Conservation (phyloP, 176 grass and related monocot genomes). For the Avena eriantha region DNA sequence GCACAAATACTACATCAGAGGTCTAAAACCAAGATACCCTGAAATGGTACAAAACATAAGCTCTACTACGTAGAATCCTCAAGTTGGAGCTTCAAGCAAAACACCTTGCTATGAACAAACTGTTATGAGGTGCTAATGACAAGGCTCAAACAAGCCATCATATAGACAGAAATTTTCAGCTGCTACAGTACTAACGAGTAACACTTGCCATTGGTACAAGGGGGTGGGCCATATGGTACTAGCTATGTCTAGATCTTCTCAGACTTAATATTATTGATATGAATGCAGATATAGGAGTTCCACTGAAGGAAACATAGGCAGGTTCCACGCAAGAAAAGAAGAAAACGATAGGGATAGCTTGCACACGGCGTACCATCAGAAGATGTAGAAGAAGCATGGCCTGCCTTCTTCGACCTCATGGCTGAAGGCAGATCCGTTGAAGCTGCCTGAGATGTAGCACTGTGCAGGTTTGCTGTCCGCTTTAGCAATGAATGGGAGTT, state of each 20-base stretch:
- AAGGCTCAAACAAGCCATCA: not conserved
- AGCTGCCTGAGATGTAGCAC: conserved; percentile 36
- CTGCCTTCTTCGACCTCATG: conserved; percentile 58
- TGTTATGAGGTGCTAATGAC: not conserved
- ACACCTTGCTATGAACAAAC: not conserved
- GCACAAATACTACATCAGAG: conserved; percentile 12
- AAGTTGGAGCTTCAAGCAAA: not conserved
- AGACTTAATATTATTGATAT: conserved; percentile 12
- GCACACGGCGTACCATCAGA: conserved; percentile 58
- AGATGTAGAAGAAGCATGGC: conserved; percentile 44
- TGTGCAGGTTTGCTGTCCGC: conserved; percentile 46
- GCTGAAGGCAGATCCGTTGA: conserved; percentile 42
- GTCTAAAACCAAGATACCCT: not conserved
- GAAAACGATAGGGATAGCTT: not conserved
- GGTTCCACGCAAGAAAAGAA: not conserved
- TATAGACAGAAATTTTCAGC: not conserved
- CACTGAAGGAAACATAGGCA: not conserved
- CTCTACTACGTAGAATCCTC: not conserved
- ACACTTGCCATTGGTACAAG: not conserved
- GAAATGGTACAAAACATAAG: not conserved
- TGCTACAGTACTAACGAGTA: not conserved
- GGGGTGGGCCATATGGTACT: not conserved
- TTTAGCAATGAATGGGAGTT: conserved; percentile 52
- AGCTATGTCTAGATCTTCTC: not conserved
- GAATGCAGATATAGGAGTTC: not conserved